phyloP scores from a whole-genome alignment of 305 asterid genomes.

The Fraxinus sp. region DNA sequence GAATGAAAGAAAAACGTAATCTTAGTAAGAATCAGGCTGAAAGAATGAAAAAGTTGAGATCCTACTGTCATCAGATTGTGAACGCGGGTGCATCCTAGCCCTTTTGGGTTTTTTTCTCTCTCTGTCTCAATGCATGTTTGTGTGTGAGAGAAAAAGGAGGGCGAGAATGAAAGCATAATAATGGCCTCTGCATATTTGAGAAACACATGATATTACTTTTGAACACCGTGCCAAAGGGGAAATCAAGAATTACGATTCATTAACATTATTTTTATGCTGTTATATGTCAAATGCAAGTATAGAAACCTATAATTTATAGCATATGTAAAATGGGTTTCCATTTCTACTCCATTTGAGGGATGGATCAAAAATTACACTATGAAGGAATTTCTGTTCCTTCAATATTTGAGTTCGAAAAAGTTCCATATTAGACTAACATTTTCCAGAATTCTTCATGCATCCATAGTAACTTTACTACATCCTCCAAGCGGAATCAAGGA shows the following conservation, averaged over 20 bases:
- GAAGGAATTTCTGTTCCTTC: background rate
- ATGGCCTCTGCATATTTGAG: background rate
- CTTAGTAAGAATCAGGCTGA: background rate
- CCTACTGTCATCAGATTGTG: background rate
- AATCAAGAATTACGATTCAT: background rate
- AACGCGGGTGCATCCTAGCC: background rate
- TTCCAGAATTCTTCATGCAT: background rate
- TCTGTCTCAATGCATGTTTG: background rate
- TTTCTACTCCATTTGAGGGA: background rate
- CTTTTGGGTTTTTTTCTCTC: background rate
- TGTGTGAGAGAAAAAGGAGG: background rate
- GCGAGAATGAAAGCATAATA: background rate
- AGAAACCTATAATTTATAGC: background rate
- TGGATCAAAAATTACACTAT: background rate
- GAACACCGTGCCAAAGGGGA: background rate
- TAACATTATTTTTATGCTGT: background rate
- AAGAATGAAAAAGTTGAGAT: background rate
- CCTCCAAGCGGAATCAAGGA: background rate
- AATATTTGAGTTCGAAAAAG: background rate
- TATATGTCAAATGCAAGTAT: background rate
- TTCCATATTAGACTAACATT: background rate
- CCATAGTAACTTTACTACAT: background rate
- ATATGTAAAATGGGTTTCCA: background rate
- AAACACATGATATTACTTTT: background rate
- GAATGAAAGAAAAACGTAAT: background rate